phyloP scores from a whole-genome alignment of 208 protist species.

The Leishmania arabica region DNA sequence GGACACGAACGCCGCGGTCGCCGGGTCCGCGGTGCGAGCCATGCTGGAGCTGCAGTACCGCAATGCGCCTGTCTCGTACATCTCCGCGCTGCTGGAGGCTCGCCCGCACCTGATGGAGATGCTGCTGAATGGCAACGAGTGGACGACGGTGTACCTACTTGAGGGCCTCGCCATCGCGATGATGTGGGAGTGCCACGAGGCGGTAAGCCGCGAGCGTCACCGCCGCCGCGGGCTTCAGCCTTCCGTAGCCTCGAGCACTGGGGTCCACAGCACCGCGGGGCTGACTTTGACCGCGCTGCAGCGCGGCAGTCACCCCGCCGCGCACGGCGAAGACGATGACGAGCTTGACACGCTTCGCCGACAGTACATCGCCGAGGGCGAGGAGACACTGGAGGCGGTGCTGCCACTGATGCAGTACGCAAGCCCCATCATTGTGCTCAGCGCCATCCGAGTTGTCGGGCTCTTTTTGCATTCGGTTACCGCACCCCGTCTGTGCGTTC shows the following conservation, averaged over 20 bases:
- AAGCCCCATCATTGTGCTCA: conserved; percentile 96
- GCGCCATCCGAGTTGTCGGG: conserved; percentile 91
- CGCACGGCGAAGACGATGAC: conserved; percentile 8
- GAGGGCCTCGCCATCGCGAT: conserved; percentile 89
- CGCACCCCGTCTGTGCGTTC: conserved; percentile 16
- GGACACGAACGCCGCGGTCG: conserved; percentile 97
- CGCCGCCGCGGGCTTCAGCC: background rate
- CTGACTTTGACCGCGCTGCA: background rate
- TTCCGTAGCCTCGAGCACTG: background rate
- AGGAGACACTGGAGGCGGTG: conserved; percentile 93
- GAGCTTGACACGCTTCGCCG: conserved; percentile 8
- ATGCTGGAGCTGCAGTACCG: conserved; percentile 73
- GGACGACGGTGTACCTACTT: conserved; percentile 97
- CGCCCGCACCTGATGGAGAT: conserved; percentile 90
- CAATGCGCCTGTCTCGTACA: conserved; percentile 32
- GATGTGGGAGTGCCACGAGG: conserved; percentile 34
- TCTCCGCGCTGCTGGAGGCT: conserved; percentile 52
- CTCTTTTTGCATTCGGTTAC: conserved; percentile 54
- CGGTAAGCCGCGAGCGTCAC: background rate
- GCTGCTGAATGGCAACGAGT: conserved; percentile 95
- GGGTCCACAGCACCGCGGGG: background rate
- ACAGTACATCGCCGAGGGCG: conserved; percentile 25
- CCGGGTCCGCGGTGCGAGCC: conserved; percentile 96
- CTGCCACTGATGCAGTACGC: conserved; percentile 93
- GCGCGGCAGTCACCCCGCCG: background rate